Base-by-base conservation (phyloP, 192 early-diverging fungal genomes). In the Umbelopsis vinacea region DNA sequence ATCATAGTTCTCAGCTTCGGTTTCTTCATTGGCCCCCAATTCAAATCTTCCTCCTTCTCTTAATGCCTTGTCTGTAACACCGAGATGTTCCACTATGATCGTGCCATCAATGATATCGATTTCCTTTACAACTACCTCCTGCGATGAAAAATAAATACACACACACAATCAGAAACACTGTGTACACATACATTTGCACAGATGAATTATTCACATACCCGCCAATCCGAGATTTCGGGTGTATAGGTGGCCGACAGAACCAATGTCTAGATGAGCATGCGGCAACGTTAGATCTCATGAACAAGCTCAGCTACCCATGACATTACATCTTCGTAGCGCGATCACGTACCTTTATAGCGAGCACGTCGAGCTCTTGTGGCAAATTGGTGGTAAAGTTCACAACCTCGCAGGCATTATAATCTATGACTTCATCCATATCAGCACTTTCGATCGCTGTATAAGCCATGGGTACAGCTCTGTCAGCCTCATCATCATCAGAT, bases 71-170 rank as follows among this genome's bases (percentile, higher is more conserved):
- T 63, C 57, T 17, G 57, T 63, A 17, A 63, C 15, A 37, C 57
- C 57, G 0, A 63, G 57, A 26, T 63, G 57, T 17, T 63, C 57
- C 33, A 63, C 57, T 63, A 33, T 63, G 33, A 63, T 63, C 0
- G 57, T 63, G 4, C 57, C 57, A 19, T 63, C 57, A 11, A 63
- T 35, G 10, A 63, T 63, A 37, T 63, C 57, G 33, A 63, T n/a
- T 17, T 63, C 57, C 29, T 63, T 63, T 12, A 63, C 57, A 6
- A 63, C 57, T 15, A 63, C 57, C 57, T 63, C 57, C 57, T 63
- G 7, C 6, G 4, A 29, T 29, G 29, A 29, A 37, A n/a, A n/a
- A n/a, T n/a, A n/a, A n/a, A n/a, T n/a, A n/a, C 7, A 17, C 15
- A 6, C 12, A 63, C 11, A 15, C 48, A 55, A 3, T 26, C 6